These are phyloP conservation scores for Tothia fuscella DNA, from an alignment of 2,329 filamentous ascomycete genomes.

Conservation along the genomic window DNA sequence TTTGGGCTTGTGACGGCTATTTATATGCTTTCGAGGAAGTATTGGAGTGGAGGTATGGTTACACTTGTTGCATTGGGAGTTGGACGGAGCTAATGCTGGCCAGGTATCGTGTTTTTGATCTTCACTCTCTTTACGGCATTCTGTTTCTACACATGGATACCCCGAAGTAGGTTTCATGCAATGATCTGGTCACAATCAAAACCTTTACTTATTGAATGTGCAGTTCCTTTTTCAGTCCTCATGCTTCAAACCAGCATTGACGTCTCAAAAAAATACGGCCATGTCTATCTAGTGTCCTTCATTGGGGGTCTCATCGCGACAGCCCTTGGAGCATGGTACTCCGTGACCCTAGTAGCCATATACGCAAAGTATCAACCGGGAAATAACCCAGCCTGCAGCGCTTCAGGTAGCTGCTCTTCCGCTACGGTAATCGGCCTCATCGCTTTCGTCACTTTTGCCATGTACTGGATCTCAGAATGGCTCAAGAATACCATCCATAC, in stretches of 20 bases:
- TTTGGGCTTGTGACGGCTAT: slow-evolving; percentile 77
- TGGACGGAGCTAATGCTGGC: slow-evolving; percentile 46
- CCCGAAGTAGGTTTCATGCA: no score
- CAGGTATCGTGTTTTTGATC: neutral
- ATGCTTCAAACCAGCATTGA: slow-evolving; percentile 83
- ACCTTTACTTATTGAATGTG: no score
- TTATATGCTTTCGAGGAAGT: slow-evolving; percentile 66
- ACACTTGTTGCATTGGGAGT: slow-evolving; percentile 71
- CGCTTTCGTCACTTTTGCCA: slow-evolving; percentile 53
- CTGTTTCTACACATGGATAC: slow-evolving; percentile 82
- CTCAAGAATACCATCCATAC: slow-evolving; percentile 89
- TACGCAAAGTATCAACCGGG: slow-evolving; percentile 73
- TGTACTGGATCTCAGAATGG: slow-evolving; percentile 90
- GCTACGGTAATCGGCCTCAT: slow-evolving; percentile 74
- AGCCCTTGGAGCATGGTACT: slow-evolving; percentile 73
- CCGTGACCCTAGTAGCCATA: slow-evolving; percentile 72
- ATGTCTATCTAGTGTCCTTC: slow-evolving; percentile 78
- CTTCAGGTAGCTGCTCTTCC: slow-evolving; percentile 52
- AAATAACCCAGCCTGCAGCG: slow-evolving; percentile 43
- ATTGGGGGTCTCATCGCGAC: slow-evolving; percentile 67
- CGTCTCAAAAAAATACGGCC: slow-evolving; percentile 69
- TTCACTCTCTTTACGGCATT: slow-evolving; percentile 30
- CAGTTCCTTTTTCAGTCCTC: slow-evolving; percentile 80
- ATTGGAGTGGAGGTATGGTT: slow-evolving; percentile 77
- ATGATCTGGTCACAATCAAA: no score